These are phyloP conservation scores for Cystoderma amianthinum DNA, from an alignment of 768 basidiomycete species.

Conservation along the genomic window DNA sequence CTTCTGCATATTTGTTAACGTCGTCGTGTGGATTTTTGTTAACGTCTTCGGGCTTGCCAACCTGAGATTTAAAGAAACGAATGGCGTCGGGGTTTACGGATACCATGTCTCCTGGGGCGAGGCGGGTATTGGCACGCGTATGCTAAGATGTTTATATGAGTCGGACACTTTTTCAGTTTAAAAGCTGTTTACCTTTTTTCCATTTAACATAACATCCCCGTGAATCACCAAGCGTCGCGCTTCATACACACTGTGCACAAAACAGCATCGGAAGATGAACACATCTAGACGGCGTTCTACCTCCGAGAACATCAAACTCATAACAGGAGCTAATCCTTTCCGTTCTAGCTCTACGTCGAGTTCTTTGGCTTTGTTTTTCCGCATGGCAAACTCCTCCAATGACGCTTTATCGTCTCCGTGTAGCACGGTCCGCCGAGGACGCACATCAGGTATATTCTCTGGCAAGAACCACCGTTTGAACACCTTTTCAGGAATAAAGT, in stretches of 20 bases:
- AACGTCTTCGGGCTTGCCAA: slow-evolving; percentile 27
- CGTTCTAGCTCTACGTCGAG: slow-evolving; percentile 44
- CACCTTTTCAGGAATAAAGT: slow-evolving; percentile 85
- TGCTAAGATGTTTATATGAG: slow-evolving; percentile 41
- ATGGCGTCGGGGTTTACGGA: slow-evolving; percentile 81
- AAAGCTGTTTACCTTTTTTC: slow-evolving; percentile 61
- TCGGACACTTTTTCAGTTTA: slow-evolving; percentile 1
- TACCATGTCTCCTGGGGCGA: slow-evolving; percentile 93
- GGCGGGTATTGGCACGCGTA: slow-evolving; percentile 74
- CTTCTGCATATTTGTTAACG: too few species aligned
- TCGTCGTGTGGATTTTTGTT: slow-evolving; percentile 9
- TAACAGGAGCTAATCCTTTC: slow-evolving; percentile 80
- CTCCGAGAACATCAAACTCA: slow-evolving; percentile 91
- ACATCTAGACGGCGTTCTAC: slow-evolving; percentile 94
- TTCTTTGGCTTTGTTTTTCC: slow-evolving; percentile 43
- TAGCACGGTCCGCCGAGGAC: slow-evolving; percentile 43
- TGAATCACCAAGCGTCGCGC: slow-evolving; percentile 83
- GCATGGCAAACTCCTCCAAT: slow-evolving; percentile 53
- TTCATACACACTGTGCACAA: slow-evolving; percentile 85
- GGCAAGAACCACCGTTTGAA: slow-evolving; percentile 97
- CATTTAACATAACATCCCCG: slow-evolving; percentile 85
- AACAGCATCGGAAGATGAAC: slow-evolving; percentile 84
- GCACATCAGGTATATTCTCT: slow-evolving; percentile 76
- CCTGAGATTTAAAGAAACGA: slow-evolving; percentile 50
- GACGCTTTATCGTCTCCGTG: slow-evolving; percentile 34